These are phyloP conservation scores for Bruguiera gymnorhiza DNA, from an alignment of 345 rosid species.

Conservation along the genomic window DNA sequence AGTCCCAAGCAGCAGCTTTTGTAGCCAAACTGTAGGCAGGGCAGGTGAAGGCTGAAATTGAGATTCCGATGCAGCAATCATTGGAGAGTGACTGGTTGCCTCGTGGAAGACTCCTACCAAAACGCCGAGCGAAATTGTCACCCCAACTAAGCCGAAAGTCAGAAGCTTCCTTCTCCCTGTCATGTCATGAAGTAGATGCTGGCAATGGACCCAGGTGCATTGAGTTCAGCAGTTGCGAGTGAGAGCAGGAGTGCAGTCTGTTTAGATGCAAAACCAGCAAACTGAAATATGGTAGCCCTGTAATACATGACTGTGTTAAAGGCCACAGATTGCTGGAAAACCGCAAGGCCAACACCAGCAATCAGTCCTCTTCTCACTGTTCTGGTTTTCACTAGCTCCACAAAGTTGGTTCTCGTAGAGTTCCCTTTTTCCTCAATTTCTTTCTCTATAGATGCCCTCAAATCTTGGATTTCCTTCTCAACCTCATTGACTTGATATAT, in stretches of 20 bases:
- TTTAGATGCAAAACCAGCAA: slow-evolving; percentile 85
- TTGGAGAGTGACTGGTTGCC: slow-evolving; percentile 54
- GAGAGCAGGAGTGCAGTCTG: slow-evolving; percentile 77
- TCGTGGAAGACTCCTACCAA: slow-evolving; percentile 63
- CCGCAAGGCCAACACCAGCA: slow-evolving; percentile 84
- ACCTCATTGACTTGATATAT: slow-evolving; percentile 55
- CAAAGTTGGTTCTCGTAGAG: slow-evolving; percentile 49
- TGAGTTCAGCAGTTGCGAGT: slow-evolving; percentile 65
- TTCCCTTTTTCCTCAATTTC: slow-evolving; percentile 57
- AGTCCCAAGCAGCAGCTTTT: slow-evolving; percentile 49
- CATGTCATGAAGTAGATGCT: slow-evolving; percentile 1
- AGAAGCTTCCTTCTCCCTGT: too few relatives aligned
- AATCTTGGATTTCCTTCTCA: slow-evolving; percentile 57
- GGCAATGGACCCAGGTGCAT: slow-evolving; percentile 61
- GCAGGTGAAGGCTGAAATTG: slow-evolving; percentile 44
- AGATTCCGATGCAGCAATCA: slow-evolving; percentile 34
- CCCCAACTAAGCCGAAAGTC: too few relatives aligned
- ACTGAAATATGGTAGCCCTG: slow-evolving; percentile 81
- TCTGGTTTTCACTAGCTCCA: slow-evolving; percentile 48
- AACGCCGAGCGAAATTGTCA: slow-evolving; percentile 24
- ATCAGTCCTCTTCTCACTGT: slow-evolving; percentile 72
- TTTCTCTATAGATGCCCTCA: slow-evolving; percentile 60
- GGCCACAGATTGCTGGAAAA: slow-evolving; percentile 86
- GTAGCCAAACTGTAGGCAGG: slow-evolving; percentile 42
- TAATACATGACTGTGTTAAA: slow-evolving; percentile 92